phyloP scores from a whole-genome alignment of 768 basidiomycete species.

The Russula brevipes region DNA sequence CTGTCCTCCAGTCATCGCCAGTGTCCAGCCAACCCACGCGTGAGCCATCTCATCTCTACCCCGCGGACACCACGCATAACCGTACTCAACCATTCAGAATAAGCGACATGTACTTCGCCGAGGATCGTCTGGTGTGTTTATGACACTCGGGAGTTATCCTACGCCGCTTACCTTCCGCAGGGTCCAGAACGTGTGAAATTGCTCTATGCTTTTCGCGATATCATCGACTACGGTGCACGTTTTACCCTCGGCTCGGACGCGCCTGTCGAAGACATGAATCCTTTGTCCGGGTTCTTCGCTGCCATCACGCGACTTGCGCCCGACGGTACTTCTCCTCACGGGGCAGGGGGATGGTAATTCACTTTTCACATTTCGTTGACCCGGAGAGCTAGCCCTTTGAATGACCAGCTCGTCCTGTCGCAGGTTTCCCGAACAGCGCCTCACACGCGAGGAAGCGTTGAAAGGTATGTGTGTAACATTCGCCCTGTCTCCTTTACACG shows the following conservation, averaged over 20 bases:
- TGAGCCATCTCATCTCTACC: constrained; percentile 36
- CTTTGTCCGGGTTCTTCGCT: constrained; percentile 82
- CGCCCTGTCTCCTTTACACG: neutral
- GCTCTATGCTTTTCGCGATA: constrained; percentile 81
- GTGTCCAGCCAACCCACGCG: constrained; percentile 87
- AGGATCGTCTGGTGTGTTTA: constrained; percentile 63
- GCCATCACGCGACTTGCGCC: constrained; percentile 71
- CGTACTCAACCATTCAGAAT: constrained; percentile 39
- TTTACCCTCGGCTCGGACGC: constrained; percentile 85
- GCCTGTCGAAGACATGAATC: constrained; percentile 84
- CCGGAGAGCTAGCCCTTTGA: neutral
- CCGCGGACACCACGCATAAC: constrained; percentile 2
- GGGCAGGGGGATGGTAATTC: constrained; percentile 73
- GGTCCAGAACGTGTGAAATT: constrained; percentile 80
- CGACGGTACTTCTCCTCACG: constrained; percentile 73
- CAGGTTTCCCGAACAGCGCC: constrained; percentile 79
- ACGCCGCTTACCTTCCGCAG: constrained; percentile 34
- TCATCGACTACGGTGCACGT: constrained; percentile 56
- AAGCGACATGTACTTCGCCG: constrained; percentile 88
- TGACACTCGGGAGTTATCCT: neutral
- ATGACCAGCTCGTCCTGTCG: neutral
- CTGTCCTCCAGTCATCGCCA: constrained; percentile 65
- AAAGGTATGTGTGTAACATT: constrained; percentile 42
- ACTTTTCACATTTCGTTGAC: neutral
- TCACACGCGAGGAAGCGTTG: constrained; percentile 73